Conservation (phyloP, 2,329 filamentous ascomycete species). For the Botrytis elliptica region DNA sequence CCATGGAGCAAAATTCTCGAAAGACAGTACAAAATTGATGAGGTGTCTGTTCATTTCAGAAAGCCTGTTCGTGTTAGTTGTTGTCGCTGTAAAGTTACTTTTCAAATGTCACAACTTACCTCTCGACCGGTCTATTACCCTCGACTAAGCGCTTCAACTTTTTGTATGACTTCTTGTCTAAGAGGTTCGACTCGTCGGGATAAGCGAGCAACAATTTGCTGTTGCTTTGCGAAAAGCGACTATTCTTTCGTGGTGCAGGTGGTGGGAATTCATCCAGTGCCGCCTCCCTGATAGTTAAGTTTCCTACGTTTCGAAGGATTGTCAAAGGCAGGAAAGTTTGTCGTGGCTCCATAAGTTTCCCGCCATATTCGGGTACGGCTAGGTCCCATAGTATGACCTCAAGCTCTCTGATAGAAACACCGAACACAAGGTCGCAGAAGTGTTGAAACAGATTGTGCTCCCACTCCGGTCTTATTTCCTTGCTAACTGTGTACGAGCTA, state of each 20-base stretch:
- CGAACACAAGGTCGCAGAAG: no score
- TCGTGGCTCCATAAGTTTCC: background rate
- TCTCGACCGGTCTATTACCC: background rate
- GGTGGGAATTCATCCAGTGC: background rate
- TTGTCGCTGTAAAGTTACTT: no score
- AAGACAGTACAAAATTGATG: background rate
- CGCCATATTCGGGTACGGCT: no score
- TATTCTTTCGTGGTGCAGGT: background rate
- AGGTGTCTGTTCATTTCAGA: background rate
- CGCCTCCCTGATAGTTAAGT: background rate
- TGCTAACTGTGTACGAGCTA: no score
- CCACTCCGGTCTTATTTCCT: no score
- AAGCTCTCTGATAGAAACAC: background rate
- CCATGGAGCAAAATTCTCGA: conserved; percentile 4
- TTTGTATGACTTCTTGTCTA: background rate
- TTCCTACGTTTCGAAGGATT: background rate
- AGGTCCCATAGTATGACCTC: background rate
- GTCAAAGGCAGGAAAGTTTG: background rate
- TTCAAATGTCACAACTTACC: background rate
- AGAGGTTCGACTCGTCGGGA: background rate
- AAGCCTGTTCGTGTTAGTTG: background rate
- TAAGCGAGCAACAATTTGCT: background rate
- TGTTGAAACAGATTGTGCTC: no score
- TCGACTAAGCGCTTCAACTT: background rate
- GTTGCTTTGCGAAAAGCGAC: background rate